Conservation (phyloP, 2,329 filamentous ascomycete species). For the Cladorrhinum sp. region DNA sequence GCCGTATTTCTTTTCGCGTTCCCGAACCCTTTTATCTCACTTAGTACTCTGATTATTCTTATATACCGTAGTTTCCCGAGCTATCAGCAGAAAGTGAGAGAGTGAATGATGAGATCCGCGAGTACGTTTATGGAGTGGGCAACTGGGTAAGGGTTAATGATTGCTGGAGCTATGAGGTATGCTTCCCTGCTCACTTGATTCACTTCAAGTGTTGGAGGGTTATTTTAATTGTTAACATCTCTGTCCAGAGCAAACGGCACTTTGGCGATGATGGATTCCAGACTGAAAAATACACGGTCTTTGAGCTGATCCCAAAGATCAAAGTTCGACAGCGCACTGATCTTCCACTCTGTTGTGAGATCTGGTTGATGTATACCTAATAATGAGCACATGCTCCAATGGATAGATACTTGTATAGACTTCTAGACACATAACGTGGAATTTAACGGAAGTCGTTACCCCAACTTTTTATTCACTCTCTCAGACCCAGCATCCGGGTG, state of each 20-base stretch:
- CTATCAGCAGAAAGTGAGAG: background rate
- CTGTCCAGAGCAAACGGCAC: background rate
- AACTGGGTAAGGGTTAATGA: background rate
- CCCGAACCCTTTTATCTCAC: no score
- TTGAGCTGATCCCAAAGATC: background rate
- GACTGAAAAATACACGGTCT: background rate
- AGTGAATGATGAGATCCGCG: background rate
- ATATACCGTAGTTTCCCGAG: no score
- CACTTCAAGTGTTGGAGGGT: background rate
- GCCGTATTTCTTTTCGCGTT: no score
- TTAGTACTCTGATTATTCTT: no score
- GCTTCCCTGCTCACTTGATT: background rate
- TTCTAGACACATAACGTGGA: no score
- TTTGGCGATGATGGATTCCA: background rate
- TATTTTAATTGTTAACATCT: background rate
- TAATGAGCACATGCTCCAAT: no score
- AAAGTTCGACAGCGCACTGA: background rate
- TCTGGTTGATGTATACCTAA: background rate
- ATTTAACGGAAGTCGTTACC: no score
- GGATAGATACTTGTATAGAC: no score
- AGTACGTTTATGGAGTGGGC: background rate
- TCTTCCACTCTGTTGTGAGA: background rate
- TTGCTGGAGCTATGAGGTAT: background rate
- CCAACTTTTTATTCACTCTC: no score
- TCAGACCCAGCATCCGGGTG: no score